Percentiles rank a stretch among this genome's conserved stretches.
Conservation (phyloP, 495 filamentous ascomycete genomes). For the Aspergillus conjunctus region DNA sequence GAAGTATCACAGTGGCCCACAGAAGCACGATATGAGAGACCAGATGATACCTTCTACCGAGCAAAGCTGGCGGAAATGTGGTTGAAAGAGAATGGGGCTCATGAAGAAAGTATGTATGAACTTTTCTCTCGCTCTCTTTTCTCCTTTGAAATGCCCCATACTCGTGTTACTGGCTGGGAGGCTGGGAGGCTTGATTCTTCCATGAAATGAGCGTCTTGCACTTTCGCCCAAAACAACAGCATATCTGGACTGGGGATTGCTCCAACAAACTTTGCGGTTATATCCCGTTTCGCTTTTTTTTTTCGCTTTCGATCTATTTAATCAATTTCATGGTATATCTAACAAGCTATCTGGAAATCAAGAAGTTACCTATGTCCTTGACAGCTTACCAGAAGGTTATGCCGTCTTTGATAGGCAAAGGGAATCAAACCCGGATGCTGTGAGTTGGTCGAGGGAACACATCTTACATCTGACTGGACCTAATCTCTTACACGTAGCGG, state of each 20-base stretch:
- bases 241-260: too few species aligned
- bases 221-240: too few species aligned
- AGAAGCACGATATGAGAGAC: conserved; percentile 25
- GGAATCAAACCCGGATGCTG: conserved; percentile 34
- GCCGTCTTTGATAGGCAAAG: conserved; percentile 49
- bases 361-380: conserved; percentile 53
- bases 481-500: conserved; percentile 31
- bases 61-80: conserved; percentile 40
- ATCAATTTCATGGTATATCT: conserved; percentile 3
- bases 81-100: conserved; percentile 36
- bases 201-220: too few species aligned
- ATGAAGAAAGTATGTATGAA: conserved; percentile 35
- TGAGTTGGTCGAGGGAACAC: conserved; percentile 27
- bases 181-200: too few species aligned
- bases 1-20: conserved; percentile 35
- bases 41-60: conserved; percentile 31
- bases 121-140: conserved; percentile 14
- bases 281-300: conserved; percentile 8
- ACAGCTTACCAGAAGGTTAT: conserved; percentile 59
- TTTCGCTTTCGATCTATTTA: neutral
- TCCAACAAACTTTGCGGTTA: neutral
- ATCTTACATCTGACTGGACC: neutral
- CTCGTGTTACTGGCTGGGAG: too few species aligned
- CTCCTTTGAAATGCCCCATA: neutral
- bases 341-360: conserved; percentile 7